Evolutionary conservation across 345 rosid genomes (phyloP).

Genomic region (Carallia brachiata): DNA sequence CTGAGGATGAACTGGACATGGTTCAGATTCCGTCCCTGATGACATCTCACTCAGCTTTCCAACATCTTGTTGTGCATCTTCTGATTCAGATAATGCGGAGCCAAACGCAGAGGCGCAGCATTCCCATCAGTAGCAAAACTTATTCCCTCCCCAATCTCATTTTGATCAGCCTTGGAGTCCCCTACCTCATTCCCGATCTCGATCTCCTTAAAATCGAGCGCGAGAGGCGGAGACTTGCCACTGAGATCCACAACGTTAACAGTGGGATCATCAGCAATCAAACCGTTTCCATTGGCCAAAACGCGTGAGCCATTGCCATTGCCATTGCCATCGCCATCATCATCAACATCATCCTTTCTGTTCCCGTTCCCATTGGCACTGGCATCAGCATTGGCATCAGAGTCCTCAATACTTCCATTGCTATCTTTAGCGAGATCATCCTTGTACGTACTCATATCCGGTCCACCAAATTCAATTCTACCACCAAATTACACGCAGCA

Average conservation of each 20-base stretch:
- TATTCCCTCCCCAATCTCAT: not conserved
- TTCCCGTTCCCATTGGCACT: slow-evolving; percentile 9
- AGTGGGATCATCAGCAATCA: not conserved
- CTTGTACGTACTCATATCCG: not conserved
- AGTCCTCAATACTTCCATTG: not conserved
- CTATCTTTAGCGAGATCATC: not conserved
- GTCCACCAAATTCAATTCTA: not conserved
- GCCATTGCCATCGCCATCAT: not conserved
- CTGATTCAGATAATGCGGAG: not conserved
- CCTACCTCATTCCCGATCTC: not conserved
- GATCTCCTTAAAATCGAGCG: not conserved
- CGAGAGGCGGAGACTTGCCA: not conserved
- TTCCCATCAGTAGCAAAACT: not conserved
- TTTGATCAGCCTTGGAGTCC: not conserved
- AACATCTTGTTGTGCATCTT: not conserved
- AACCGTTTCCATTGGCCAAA: not conserved
- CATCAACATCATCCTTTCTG: not conserved
- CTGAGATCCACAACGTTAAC: not conserved
- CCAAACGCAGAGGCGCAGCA: not conserved
- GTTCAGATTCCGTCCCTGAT: not conserved
- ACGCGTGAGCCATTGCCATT: slow-evolving; percentile 14
- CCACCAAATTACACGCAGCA: not conserved
- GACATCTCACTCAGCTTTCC: not conserved
- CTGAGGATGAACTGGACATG: not conserved
- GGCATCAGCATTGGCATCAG: not conserved